Evolutionary conservation across 164 flowering plant genomes (phyloP).

Genomic region (Tetracentron sinense): DNA sequence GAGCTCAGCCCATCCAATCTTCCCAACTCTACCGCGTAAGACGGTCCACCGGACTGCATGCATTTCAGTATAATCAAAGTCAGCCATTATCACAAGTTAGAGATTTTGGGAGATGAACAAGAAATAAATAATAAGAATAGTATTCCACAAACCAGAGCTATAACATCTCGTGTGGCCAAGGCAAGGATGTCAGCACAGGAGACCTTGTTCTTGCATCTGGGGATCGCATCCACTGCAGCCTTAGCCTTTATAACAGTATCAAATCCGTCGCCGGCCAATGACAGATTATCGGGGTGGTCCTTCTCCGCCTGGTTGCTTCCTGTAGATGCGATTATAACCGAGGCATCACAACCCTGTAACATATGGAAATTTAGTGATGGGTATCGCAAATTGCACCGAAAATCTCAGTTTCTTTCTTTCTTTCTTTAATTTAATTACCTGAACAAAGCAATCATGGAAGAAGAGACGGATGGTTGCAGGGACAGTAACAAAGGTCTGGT

Average conservation of each 20-base stretch:
- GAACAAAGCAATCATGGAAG: conserved; percentile 86
- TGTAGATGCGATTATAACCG: conserved; percentile 52
- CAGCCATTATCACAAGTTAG: too few relatives aligned
- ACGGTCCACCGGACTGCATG: conserved; percentile 81
- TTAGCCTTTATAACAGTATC: conserved; percentile 89
- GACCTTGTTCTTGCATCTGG: conserved; percentile 63
- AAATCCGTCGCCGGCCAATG: conserved; percentile 87
- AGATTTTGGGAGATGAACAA: too few relatives aligned
- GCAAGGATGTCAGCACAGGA: conserved; percentile 94
- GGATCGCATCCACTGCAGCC: conserved; percentile 55
- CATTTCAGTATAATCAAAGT: too few relatives aligned
- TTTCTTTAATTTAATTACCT: conserved; percentile 26
- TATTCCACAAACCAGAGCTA: conserved; percentile 41
- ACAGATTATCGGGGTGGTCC: conserved; percentile 70
- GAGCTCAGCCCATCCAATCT: conserved; percentile 71
- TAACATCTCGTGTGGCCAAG: conserved; percentile 73
- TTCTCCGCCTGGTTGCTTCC: conserved; percentile 62
- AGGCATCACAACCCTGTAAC: conserved; percentile 82
- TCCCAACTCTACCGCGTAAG: conserved; percentile 73
- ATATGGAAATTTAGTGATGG: too few relatives aligned
- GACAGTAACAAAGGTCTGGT: conserved; percentile 70
- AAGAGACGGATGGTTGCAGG: conserved; percentile 81
- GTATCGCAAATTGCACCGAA: too few relatives aligned
- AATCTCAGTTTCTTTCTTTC: too few relatives aligned
- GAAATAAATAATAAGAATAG: too few relatives aligned